Base-by-base conservation (phyloP, 1,284 basidiomycete genomes). In the Porogramme epimiltina region DNA sequence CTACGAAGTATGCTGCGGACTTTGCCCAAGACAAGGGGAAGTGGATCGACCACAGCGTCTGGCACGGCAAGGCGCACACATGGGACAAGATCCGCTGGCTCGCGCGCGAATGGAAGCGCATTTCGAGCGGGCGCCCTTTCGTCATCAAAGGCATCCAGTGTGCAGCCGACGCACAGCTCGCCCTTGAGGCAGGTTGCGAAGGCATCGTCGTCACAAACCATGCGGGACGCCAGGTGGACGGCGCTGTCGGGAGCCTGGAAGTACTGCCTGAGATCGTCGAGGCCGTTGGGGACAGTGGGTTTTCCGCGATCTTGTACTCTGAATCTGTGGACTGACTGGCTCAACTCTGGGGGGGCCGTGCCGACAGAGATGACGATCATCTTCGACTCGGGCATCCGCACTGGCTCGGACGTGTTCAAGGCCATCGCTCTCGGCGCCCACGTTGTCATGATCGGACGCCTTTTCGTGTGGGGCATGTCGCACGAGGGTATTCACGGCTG, bases 121-220 rank as follows among this genome's bases (percentile, higher is more conserved):
- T 84, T 51, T 79, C 79, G 2, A 67, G 69, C 26, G 78, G 77
- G 0, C 71, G 80, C 18, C 81, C 82, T 10, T 80, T 85, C 64
- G 69, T 82, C 16, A 62, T 84, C 55, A 85, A 85, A 66, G 82
- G 77, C 46, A 82, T 82, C 23, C 80, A 81, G 60, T 73, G 69
- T 54, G 75, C 70, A 0, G 70, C 73, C 24, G 80, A 82, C 61
- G 80, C 80, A 3, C 54, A 65, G 23, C 74, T 74, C 56, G 82
- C 82, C 3, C 65, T 75, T 25, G 75, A 81, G 25, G 52, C 74
- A 16, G 81, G 82, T 0, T 80, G 79, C 56, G 80, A 82, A 56
- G 82, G 80, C 13, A 80, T 85, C 53, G 78, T 84, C 18, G 80
- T 78, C 22, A 77, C 74, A 28, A 85, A 85, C 62, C 82, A 87